These are phyloP conservation scores for Neoscytalidium dimidiatum DNA, from an alignment of 2,329 filamentous ascomycete genomes.

Conservation along the genomic window DNA sequence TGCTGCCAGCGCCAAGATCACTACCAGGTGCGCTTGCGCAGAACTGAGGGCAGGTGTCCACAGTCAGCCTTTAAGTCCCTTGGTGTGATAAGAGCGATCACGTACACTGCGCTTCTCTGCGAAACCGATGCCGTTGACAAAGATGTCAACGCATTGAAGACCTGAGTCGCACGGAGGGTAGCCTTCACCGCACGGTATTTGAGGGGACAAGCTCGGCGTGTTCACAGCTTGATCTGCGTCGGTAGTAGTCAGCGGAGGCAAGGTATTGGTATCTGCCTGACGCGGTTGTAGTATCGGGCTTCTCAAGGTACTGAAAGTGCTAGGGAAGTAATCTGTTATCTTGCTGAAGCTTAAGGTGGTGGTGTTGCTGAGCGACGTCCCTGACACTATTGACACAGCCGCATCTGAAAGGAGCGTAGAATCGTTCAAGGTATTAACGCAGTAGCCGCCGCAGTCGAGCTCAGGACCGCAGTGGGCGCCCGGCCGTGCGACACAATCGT, in stretches of 20 bases:
- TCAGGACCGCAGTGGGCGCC: neutral
- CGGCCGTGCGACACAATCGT: neutral
- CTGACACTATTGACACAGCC: neutral
- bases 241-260: neutral
- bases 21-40: neutral
- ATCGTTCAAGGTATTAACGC: neutral
- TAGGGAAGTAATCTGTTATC: neutral
- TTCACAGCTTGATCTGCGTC: neutral
- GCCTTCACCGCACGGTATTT: neutral
- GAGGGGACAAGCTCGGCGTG: neutral
- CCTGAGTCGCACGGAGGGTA: neutral
- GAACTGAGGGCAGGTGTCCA: too few relatives aligned
- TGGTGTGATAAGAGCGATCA: too few relatives aligned
- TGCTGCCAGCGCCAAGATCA: neutral
- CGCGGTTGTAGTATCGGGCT: neutral
- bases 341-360: neutral
- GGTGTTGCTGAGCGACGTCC: neutral
- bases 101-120: constrained; percentile 7
- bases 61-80: too few relatives aligned
- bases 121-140: neutral
- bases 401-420: neutral
- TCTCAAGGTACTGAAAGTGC: neutral
- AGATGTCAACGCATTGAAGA: neutral
- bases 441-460: neutral
- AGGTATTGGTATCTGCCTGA: neutral